Base-by-base conservation (phyloP, 2,329 filamentous ascomycete species). In the Ramularia collo-cygni region DNA sequence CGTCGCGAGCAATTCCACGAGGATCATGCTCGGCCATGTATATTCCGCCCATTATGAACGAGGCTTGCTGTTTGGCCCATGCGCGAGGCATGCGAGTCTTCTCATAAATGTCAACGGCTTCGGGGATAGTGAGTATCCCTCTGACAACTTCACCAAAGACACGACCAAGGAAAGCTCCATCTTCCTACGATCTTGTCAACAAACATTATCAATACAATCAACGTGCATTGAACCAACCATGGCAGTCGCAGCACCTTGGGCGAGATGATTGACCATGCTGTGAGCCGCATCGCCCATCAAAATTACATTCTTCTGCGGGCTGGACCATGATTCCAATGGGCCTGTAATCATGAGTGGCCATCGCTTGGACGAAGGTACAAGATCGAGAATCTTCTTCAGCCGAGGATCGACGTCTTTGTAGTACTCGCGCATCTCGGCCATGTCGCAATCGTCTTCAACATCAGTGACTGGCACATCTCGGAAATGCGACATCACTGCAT, bases 391-490 rank as follows among this genome's bases (percentile, higher is more conserved):
- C 9, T 61, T 57, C 44, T 60, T 59, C 36, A 67, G 63, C 5
- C 64, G 55, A 4, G 65, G 66, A 48, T 70, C 67, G 52, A 64
- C 67, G 34, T 65, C 63, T 40, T 63, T 61, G 45, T 65, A 71
- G n/a, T 63, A 56, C 4, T 60, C 54, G 26, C 58, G 45, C 49
- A 70, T 61, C 40, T 70, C 67, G 14, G 63, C 53, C 24, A 69
- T 61, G 28, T 65, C 61, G 24, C 64, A 59, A 6, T 65, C 47
- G 5, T 62, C 57, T 16, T 47, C 40, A 1, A 49, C 38, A 29
- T 47, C 46, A 3, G 38, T 44, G 14, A 63, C 53, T 1, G 59
- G 57, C 14, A 57, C 44, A 43, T 63, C 48, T 42, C 61, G 42
- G 50, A 66, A 47, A 57, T 68, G 55, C 40, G 61, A 63, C 19